Conservation (phyloP, 176 grass and related monocot genomes). For the Musa beccarii region DNA sequence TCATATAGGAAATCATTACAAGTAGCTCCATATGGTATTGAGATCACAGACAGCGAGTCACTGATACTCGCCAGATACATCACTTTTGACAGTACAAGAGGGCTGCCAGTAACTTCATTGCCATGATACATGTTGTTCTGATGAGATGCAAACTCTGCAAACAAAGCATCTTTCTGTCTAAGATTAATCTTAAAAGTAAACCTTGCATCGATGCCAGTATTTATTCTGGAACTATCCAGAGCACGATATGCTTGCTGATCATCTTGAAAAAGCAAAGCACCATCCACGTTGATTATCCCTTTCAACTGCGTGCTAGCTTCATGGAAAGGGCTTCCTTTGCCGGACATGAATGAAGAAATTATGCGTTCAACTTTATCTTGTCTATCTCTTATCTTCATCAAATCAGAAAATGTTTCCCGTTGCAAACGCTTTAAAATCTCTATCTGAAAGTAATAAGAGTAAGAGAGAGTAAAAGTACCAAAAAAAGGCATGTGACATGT, state of each 20-base stretch:
- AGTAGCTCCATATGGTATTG: slow-evolving; percentile 54
- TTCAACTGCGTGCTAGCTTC: slow-evolving; percentile 51
- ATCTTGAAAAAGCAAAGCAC: slow-evolving; percentile 24
- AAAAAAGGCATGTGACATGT: neutral
- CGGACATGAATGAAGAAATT: slow-evolving; percentile 10
- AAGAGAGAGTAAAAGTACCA: neutral
- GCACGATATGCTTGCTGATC: neutral
- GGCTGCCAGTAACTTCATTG: slow-evolving; percentile 41
- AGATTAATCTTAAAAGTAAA: slow-evolving; percentile 67
- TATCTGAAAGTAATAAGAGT: slow-evolving; percentile 19
- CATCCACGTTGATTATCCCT: slow-evolving; percentile 42
- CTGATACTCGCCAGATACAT: slow-evolving; percentile 55
- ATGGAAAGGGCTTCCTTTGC: slow-evolving; percentile 35
- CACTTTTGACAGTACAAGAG: slow-evolving; percentile 65
- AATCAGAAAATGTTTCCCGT: slow-evolving; percentile 28
- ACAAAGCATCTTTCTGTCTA: slow-evolving; percentile 55
- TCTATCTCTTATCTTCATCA: slow-evolving; percentile 36
- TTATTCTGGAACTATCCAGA: slow-evolving; percentile 32
- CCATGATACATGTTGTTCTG: slow-evolving; percentile 27
- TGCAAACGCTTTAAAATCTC: slow-evolving; percentile 38
- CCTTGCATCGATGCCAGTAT: slow-evolving; percentile 36
- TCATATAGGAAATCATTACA: slow-evolving; percentile 59
- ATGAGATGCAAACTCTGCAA: slow-evolving; percentile 51
- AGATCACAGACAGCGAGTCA: slow-evolving; percentile 42
- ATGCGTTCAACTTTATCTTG: slow-evolving; percentile 32